A percentile compares a stretch with the other conserved stretches of the same genome.
Conservation (phyloP, 2,329 filamentous ascomycete species). For the Aspergillus persii region DNA sequence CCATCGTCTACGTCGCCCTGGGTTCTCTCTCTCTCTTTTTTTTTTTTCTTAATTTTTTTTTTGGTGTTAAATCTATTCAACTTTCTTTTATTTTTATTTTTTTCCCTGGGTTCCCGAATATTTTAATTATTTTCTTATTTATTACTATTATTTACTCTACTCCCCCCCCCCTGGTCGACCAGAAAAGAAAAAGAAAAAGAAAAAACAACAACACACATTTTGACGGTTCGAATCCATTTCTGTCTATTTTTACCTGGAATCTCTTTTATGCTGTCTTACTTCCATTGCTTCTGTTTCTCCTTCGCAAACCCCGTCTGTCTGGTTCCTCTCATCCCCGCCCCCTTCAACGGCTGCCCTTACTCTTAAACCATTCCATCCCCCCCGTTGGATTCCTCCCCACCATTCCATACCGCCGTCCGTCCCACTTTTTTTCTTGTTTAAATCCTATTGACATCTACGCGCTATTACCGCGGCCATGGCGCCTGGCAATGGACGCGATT, state of each 20-base stretch:
- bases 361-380: neutral
- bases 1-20: constrained; percentile 11
- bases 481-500: constrained; percentile 42
- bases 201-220: neutral
- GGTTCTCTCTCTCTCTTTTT: constrained; percentile 1
- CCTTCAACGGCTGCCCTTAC: neutral
- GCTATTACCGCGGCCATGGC: constrained; percentile 30
- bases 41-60: neutral
- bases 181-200: too few species aligned
- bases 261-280: neutral
- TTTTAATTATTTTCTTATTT: neutral
- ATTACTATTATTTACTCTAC: neutral
- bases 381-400: constrained; percentile 2
- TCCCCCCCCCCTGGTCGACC: neutral
- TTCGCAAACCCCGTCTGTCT: neutral
- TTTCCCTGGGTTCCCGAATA: neutral
- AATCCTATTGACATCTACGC: neutral
- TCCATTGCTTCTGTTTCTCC: neutral
- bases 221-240: neutral
- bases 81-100: too few species aligned
- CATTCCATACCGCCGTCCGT: neutral
- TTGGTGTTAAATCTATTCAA: neutral
- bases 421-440: constrained; percentile 2
- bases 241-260: neutral
- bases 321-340: neutral